Evolutionary conservation across 2,329 filamentous ascomycete species (phyloP).

Genomic region (Sclerotinia spermophila): DNA sequence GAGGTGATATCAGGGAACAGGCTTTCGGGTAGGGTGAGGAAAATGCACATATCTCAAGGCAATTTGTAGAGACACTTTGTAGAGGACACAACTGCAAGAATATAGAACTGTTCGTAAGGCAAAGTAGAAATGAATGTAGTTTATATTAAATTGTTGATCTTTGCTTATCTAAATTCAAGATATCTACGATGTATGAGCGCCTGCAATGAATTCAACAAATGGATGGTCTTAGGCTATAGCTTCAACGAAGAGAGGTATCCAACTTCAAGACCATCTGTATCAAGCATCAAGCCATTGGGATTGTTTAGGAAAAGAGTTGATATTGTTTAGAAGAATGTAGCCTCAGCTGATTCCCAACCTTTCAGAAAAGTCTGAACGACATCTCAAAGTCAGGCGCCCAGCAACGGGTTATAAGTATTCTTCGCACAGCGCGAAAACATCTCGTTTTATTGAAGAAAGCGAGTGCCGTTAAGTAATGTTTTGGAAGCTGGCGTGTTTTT

Average conservation of each 20-base stretch:
- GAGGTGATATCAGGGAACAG: no score
- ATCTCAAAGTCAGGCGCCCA: constrained; percentile 68
- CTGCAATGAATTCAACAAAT: not conserved
- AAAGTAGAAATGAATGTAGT: not conserved
- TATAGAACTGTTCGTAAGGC: not conserved
- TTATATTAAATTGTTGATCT: not conserved
- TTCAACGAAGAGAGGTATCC: no score
- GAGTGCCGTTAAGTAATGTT: constrained; percentile 24
- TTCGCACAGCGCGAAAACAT: constrained; percentile 69
- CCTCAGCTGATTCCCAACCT: constrained; percentile 71
- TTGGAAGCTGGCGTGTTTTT: constrained; percentile 21
- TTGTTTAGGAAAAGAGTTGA: not conserved
- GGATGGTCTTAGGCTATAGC: no score
- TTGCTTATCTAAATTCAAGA: not conserved
- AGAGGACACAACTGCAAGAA: not conserved
- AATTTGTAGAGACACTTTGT: not conserved
- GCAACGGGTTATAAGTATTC: constrained; percentile 60
- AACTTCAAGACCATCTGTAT: not conserved
- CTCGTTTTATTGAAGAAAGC: constrained; percentile 41
- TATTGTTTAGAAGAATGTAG: constrained; percentile 45
- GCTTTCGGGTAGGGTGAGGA: not conserved
- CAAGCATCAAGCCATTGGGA: not conserved
- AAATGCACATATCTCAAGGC: not conserved
- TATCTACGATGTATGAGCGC: not conserved
- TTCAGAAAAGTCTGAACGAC: constrained; percentile 60